Evolutionary conservation across 2,329 filamentous ascomycete species (phyloP).

Genomic region (Knoxdaviesia proteae): DNA sequence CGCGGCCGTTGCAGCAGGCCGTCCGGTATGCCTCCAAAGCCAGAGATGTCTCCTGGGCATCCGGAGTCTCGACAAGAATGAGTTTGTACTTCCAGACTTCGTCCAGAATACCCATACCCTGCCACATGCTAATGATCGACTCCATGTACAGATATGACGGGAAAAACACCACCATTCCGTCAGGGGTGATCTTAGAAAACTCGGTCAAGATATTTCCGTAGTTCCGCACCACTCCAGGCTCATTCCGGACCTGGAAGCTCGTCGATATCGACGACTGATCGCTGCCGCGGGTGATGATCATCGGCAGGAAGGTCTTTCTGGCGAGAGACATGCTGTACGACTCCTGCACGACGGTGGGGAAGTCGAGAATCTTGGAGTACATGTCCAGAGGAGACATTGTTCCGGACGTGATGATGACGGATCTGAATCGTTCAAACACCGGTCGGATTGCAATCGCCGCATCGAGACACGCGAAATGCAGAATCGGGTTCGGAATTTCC

Average conservation of each 20-base stretch:
- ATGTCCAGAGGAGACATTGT: slow-evolving; percentile 95
- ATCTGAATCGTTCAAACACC: slow-evolving; percentile 92
- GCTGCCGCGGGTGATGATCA: slow-evolving; percentile 90
- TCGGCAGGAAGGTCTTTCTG: slow-evolving; percentile 82
- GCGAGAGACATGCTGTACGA: slow-evolving; percentile 96
- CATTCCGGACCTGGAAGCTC: slow-evolving; percentile 85
- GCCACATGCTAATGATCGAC: slow-evolving; percentile 97
- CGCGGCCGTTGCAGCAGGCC: slow-evolving; percentile 89
- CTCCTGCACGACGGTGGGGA: slow-evolving; percentile 80
- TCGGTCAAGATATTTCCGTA: slow-evolving; percentile 87
- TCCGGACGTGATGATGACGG: slow-evolving; percentile 94
- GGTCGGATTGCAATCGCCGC: slow-evolving; percentile 96
- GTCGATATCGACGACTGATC: slow-evolving; percentile 89
- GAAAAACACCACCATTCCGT: slow-evolving; percentile 98
- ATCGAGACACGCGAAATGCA: slow-evolving; percentile 92
- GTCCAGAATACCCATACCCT: slow-evolving; percentile 93
- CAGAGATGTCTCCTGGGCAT: slow-evolving; percentile 89
- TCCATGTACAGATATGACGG: slow-evolving; percentile 99
- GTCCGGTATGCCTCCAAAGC: slow-evolving; percentile 93
- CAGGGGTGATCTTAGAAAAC: slow-evolving; percentile 87
- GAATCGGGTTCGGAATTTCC: slow-evolving; percentile 85
- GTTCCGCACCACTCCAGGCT: slow-evolving; percentile 90
- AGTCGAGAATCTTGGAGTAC: slow-evolving; percentile 97
- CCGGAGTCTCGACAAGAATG: slow-evolving; percentile 91
- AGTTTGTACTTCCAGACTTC: slow-evolving; percentile 99